Evolutionary conservation across 1,284 basidiomycete species (phyloP), one percentile per base, ranked within the genome.

Genomic region (Paramarasmius palmivorus): DNA sequence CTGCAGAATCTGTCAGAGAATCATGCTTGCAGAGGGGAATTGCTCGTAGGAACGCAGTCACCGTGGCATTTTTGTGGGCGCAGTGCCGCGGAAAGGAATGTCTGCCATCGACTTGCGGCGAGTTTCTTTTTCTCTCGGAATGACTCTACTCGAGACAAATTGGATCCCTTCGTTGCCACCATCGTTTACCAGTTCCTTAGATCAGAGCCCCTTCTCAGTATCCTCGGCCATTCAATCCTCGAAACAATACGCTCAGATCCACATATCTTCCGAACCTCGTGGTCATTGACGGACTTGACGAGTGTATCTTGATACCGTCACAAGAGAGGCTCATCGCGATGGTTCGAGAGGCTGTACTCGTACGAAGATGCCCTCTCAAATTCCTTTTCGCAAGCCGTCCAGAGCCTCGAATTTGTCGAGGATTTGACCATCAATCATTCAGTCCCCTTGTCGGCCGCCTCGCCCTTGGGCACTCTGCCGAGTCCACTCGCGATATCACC

Each of bases 211-310:
- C 25, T 46, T n/a, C 2, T 7, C 3, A 7, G n/a, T n/a, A n/a
- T 46, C 19, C 4, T 46, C n/a, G 25, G 12, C 4, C 44, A 22
- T 29, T 29, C 32, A 7, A 32, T 46, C 25, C n/a, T 15, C 25
- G 22, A 46, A 17, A 15, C 25, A 9, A 46, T 46, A 14, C 25
- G 25, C 14, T 26, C 44, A n/a, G n/a, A 23, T 14, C 25, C 44
- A 2, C n/a, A 29, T 17, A 46, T 29, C 7, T 46, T 26, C 44
- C 44, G 12, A 23, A 29, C 17, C 44, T 46, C 26, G 15, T 46
- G 25, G 29, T 46, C 44, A 46, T 46, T 26, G 44, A 46, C 7
- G 44, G 44, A 9, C 25, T 46, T 32, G 44, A 46, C 25, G 44
- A 46, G 15, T 46, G 44, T 17, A 19, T 29, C 10, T 22, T 29